Evolutionary conservation across 192 early-diverging fungal species (phyloP), one percentile per base, ranked within the genome.

Genomic region (Linnemannia exigua): DNA sequence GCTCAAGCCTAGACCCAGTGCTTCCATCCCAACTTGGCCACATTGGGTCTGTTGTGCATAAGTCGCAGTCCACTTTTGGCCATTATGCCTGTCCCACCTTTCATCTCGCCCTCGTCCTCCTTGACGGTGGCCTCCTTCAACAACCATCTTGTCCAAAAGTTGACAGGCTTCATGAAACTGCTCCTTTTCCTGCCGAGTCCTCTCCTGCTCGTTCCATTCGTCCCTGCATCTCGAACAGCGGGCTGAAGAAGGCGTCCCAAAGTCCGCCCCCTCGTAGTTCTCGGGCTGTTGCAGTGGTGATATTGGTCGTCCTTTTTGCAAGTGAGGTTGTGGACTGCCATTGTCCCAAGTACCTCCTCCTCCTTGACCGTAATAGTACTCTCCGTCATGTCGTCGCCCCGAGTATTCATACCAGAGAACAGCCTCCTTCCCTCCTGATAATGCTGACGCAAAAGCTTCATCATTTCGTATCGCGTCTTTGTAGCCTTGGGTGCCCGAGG

Each of bases 121-220:
- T 31, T 12, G 28, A 14, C 15, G n/a, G 12, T 63, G 14, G 14
- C 7, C 28, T 6, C 12, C 25, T 31, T 63, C 58, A 1, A 31
- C 58, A 1, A 9, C 58, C 19, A 46, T 44, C 28, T 72, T 41
- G 8, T 79, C 77, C 37, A 71, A 33, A 47, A 79, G 61, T 9
- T 41, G 70, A 41, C n/a, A 36, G 70, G 77, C 41, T 52, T 72
- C 72, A 25, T 74, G 47, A 51, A 80, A 79, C 11, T 19, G 22
- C 16, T 19, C 69, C 37, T 25, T 19, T 16, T 80, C 79, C 33
- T 67, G 48, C n/a, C 46, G 22, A 25, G 41, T 33, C 68, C 52
- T 78, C 68, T 78, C 50, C 2, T 54, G 66, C 35, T 52, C 68
- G 31, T 35, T 37, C 17, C 28, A 36, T 33, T 78, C 76, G 22